Evolutionary conservation across 2,329 filamentous ascomycete species (phyloP).

Genomic region (Anthostomella pinea): DNA sequence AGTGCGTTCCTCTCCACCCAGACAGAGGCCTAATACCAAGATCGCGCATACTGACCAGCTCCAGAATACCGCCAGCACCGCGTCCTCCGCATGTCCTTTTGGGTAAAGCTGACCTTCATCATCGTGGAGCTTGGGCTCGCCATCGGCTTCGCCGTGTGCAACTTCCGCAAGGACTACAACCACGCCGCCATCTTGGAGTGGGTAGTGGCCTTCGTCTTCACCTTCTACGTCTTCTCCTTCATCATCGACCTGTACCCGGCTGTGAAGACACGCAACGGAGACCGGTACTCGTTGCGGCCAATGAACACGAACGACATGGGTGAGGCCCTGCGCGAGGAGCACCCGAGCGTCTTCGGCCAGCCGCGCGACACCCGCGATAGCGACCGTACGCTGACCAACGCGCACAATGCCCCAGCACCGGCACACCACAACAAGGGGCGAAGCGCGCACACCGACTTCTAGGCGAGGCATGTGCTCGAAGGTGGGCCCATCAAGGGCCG

Average conservation of each 20-base stretch:
- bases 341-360: constrained; percentile 10
- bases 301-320: constrained; percentile 27
- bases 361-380: constrained; percentile 26
- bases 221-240: constrained; percentile 84
- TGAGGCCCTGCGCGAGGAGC: constrained; percentile 22
- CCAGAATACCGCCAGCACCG: constrained; percentile 69
- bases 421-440: constrained; percentile 14
- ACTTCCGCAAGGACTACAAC: constrained; percentile 52
- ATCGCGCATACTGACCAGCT: background rate
- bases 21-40: constrained; percentile 1
- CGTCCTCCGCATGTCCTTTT: constrained; percentile 76
- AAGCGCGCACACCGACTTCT: constrained; percentile 22
- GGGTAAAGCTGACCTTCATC: constrained; percentile 83
- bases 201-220: constrained; percentile 78
- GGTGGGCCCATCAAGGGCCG: too few relatives aligned
- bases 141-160: constrained; percentile 66
- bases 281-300: constrained; percentile 18
- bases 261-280: constrained; percentile 47
- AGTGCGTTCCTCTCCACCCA: constrained; percentile 41
- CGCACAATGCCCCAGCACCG: constrained; percentile 6
- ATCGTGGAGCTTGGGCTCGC: constrained; percentile 72
- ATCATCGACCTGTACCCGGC: constrained; percentile 83
- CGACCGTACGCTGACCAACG: constrained; percentile 27
- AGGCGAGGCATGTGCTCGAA: constrained; percentile 2
- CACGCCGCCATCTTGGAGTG: constrained; percentile 76